Conservation (phyloP, 768 basidiomycete species). For the Mycena polygramma region DNA sequence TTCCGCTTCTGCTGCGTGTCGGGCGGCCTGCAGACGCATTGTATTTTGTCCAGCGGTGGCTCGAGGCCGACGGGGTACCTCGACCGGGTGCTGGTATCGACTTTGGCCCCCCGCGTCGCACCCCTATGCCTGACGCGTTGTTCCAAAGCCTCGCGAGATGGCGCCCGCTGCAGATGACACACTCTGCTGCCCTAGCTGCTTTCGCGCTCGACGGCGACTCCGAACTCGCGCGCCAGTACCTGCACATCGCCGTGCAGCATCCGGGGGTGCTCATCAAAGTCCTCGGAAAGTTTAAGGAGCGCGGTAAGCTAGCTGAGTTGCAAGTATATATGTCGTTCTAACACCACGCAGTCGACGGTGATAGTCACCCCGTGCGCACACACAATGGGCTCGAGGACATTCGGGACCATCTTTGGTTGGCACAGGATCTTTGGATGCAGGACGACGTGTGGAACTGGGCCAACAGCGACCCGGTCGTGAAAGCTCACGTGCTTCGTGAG, state of each 20-base stretch:
- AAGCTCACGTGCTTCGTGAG: conserved; percentile 47
- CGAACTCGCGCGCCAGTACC: conserved; percentile 53
- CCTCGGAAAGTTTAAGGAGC: conserved; percentile 52
- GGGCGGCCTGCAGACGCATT: conserved; percentile 54
- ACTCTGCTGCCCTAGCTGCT: conserved; percentile 58
- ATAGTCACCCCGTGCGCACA: conserved; percentile 42
- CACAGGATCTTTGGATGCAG: conserved; percentile 60
- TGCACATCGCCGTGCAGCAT: conserved; percentile 52
- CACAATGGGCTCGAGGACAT: conserved; percentile 57
- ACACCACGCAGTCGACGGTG: conserved; percentile 44
- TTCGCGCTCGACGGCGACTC: conserved; percentile 58
- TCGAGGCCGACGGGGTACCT: conserved; percentile 36
- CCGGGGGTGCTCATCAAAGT: conserved; percentile 55
- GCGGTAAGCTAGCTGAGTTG: conserved; percentile 46
- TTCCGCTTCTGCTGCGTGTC: conserved; percentile 51
- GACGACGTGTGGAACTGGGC: conserved; percentile 59
- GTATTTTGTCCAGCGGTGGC: conserved; percentile 53
- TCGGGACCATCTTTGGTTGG: conserved; percentile 60
- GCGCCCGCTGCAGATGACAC: conserved; percentile 40
- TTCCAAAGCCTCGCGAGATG: conserved; percentile 27
- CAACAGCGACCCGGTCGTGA: conserved; percentile 49
- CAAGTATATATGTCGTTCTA: background rate
- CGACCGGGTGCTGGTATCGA: conserved; percentile 43
- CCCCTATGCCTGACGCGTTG: conserved; percentile 37
- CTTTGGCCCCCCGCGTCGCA: conserved; percentile 43